phyloP scores from a whole-genome alignment of 73 alveolate genomes.

The Paramecium primaurelia region DNA sequence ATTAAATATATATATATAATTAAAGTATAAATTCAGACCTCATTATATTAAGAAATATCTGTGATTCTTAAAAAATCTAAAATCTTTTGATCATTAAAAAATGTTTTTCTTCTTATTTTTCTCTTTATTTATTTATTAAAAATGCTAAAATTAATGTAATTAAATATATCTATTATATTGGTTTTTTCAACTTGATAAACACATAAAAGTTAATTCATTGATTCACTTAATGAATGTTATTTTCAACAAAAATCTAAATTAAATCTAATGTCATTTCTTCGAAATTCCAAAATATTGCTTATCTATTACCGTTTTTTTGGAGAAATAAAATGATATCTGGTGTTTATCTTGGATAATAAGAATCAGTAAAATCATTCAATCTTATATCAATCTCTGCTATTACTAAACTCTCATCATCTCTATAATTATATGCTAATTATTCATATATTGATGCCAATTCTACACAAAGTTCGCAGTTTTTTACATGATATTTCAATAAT shows the following conservation, averaged over 20 bases:
- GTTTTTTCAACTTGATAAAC: not conserved
- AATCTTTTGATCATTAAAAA: not conserved
- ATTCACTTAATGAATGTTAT: not conserved
- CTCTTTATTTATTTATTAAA: too few relatives aligned
- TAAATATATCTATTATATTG: not conserved
- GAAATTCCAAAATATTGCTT: not conserved
- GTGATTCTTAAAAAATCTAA: not conserved
- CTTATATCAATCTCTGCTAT: not conserved
- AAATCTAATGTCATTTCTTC: not conserved
- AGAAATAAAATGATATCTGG: constrained; percentile 3
- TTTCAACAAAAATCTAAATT: not conserved
- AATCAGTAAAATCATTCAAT: not conserved
- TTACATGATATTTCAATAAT: not conserved
- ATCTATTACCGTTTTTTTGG: not conserved
- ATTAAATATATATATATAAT: not conserved
- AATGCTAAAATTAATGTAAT: not conserved
- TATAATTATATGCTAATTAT: not conserved
- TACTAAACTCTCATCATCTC: not conserved
- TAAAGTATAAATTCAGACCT: not conserved
- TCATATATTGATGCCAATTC: not conserved
- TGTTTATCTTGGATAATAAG: not conserved
- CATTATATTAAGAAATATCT: not conserved
- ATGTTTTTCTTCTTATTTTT: too few relatives aligned
- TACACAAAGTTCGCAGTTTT: not conserved
- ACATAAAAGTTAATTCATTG: not conserved